phyloP scores from a whole-genome alignment of 2,329 filamentous ascomycete species.

The Diaporthe sp. region DNA sequence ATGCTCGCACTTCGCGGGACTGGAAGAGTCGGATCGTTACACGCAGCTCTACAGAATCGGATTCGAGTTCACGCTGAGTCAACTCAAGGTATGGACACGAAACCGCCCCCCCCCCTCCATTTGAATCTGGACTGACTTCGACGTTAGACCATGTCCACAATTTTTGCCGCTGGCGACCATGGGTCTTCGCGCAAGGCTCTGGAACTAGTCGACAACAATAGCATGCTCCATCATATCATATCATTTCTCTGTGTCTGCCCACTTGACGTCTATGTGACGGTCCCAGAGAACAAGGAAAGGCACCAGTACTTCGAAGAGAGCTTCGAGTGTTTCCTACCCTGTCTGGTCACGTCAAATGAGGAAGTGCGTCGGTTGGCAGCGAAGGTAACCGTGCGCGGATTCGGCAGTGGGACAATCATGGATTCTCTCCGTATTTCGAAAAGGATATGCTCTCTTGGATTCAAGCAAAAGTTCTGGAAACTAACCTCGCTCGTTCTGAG shows the following conservation, averaged over 20 bases:
- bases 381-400: constrained; percentile 61
- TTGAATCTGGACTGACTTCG: constrained; percentile 9
- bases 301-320: constrained; percentile 58
- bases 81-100: constrained; percentile 65
- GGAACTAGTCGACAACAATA: constrained; percentile 54
- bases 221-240: constrained; percentile 65
- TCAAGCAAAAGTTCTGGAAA: constrained; percentile 64
- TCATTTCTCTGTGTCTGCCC: constrained; percentile 69
- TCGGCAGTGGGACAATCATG: constrained; percentile 54
- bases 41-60: constrained; percentile 67
- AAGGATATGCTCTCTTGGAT: constrained; percentile 51
- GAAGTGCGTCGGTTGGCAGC: constrained; percentile 62
- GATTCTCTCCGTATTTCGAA: constrained; percentile 52
- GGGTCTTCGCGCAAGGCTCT: constrained; percentile 54
- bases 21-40: constrained; percentile 62
- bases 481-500: constrained; percentile 64
- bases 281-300: constrained; percentile 51
- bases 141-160: constrained; percentile 53
- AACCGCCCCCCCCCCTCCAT: too few relatives aligned
- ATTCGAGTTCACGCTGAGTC: constrained; percentile 67
- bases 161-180: constrained; percentile 54
- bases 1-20: constrained; percentile 72
- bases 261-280: constrained; percentile 58
- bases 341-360: constrained; percentile 65
- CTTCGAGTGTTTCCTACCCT: constrained; percentile 66